Conservation (phyloP, 176 grass and related monocot species). For the Olyra latifolia region DNA sequence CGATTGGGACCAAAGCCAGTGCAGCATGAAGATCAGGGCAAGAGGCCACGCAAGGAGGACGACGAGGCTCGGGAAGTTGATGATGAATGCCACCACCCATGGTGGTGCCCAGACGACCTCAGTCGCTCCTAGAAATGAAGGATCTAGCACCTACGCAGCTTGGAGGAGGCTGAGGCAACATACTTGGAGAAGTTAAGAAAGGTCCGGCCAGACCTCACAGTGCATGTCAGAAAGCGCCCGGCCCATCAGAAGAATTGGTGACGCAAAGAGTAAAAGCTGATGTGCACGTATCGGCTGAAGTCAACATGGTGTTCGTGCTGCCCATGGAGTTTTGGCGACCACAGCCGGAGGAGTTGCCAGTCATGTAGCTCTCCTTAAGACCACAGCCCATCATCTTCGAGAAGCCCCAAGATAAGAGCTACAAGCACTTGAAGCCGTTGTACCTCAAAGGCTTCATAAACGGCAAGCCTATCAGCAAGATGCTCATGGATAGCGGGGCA, state of each 20-base stretch:
- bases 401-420: background rate
- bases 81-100: background rate
- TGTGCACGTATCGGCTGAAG: background rate
- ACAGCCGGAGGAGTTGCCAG: background rate
- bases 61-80: background rate
- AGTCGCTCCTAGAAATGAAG: background rate
- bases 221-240: background rate
- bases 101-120: background rate
- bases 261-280: background rate
- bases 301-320: background rate
- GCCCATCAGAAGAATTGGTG: fast-evolving
- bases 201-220: background rate
- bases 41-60: too few species aligned
- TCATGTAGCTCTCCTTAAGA: fast-evolving
- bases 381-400: background rate
- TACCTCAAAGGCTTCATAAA: background rate
- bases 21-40: too few species aligned
- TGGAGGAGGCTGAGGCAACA: background rate
- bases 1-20: too few species aligned
- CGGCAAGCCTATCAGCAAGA: background rate
- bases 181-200: background rate
- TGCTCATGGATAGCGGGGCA: background rate
- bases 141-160: background rate
- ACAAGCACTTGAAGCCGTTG: background rate
- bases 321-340: background rate